Percentiles rank a stretch among this genome's conserved stretches.
These are phyloP conservation scores for Durotheca rogersii DNA, from an alignment of 495 filamentous ascomycete species.

Conservation along the genomic window DNA sequence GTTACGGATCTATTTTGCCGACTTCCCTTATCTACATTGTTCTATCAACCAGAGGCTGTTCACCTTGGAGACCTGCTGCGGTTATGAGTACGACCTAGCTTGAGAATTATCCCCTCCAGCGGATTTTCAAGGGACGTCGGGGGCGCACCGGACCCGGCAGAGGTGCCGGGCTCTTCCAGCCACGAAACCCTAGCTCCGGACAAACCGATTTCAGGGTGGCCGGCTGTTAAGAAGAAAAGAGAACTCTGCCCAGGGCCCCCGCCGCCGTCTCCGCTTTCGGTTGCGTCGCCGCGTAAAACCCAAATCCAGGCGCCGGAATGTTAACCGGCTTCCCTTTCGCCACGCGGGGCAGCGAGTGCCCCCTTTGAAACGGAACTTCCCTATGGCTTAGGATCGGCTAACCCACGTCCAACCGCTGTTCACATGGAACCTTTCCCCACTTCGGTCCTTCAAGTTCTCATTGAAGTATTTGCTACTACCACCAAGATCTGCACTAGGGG, in stretches of 20 bases:
- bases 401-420: conserved; percentile 70
- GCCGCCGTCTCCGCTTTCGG: conserved; percentile 62
- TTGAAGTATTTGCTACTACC: conserved; percentile 76
- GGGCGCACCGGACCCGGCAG: conserved; percentile 64
- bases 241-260: conserved; percentile 63
- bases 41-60: conserved; percentile 74
- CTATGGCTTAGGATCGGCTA: conserved; percentile 68
- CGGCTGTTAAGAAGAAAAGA: conserved; percentile 67
- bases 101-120: conserved; percentile 66
- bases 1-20: conserved; percentile 73
- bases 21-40: conserved; percentile 73
- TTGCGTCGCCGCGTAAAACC: conserved; percentile 62
- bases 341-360: conserved; percentile 57
- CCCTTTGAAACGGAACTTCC: conserved; percentile 64
- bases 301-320: conserved; percentile 68
- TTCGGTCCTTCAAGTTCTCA: conserved; percentile 74
- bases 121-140: conserved; percentile 70
- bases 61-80: conserved; percentile 62
- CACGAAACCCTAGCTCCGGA: conserved; percentile 59
- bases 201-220: conserved; percentile 60
- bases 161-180: conserved; percentile 63
- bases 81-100: conserved; percentile 67
- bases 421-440: conserved; percentile 70
- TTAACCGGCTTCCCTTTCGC: conserved; percentile 72
- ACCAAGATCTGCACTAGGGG: conserved; percentile 73